Base-by-base conservation (phyloP, 257 asterid species). In the Nicotiana paniculata region DNA sequence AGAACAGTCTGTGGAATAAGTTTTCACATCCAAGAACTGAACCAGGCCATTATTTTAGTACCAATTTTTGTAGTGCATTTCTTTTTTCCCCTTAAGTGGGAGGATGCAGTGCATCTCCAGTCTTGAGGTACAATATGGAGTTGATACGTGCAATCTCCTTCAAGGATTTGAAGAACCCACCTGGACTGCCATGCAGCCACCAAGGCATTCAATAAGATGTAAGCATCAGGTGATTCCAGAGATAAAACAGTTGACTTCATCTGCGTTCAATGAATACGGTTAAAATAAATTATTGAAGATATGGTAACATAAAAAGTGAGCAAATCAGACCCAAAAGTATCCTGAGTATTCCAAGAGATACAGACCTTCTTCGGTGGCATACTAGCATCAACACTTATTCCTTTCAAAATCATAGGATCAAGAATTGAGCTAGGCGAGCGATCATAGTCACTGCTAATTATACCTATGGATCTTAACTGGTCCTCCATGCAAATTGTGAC, bases 401-500 rank as follows among this genome's bases (percentile, higher is more conserved):
- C 95, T 85, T 89, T 86, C 83, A 91, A 82, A 58, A 86, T 53
- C 65, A 85, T 82, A 57, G 90, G 86, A 81, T 89, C 90, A 84
- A 87, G 35, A 33, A 64, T 77, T 74, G 92, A 80, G 84, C 83
- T 81, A 78, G 88, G 83, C 33, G 82, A 30, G 75, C 83, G 58
- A 46, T 85, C 86, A 84, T 88, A 84, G 35, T 68, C 83, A n/a
- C 82, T 83, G 66, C 90, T 77, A 78, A 96, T 88, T 54, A 96
- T 81, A 76, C 98, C 97, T 80, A 92, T 62, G 54, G 97, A 90
- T 89, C 92, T 92, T 63, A 96, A 88, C 77, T 76, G 86, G 55
- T 94, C 99, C 88, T 96, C 98, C 97, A 94, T 90, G 88, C 91
- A 93, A 84, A 92, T 82, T 48, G 90, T 83, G 64, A 79, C 93